Base-by-base conservation (phyloP, 1,139 yeast genomes). In the Candida albicans region DNA sequence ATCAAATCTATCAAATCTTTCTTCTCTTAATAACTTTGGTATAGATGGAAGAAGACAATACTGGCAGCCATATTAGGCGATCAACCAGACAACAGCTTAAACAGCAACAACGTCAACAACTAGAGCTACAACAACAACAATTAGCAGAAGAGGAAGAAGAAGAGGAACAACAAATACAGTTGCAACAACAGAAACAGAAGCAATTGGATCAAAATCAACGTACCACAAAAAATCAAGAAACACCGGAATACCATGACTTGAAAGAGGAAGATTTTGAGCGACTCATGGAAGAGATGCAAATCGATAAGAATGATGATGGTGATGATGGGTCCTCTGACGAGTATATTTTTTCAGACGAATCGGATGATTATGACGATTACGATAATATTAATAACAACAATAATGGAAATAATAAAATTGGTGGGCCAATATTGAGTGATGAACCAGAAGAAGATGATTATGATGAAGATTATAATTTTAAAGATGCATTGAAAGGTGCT, bases 401-500 rank as follows among this genome's bases (percentile, higher is more conserved):
- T 9, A 26, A 18, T 5, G 32, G 22, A 7, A 41, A 40, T 27
- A 43, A 41, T 27, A 42, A 33, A 8, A 27, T 9, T 13, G 47
- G 42, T n/a, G 40, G 22, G 3, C 5, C 22, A 18, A 18, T 18
- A 18, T 18, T 18, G 22, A 18, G 22, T 5, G 22, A 18, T 18
- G 22, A 18, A 5, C 5, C 40, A 8, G 47, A 35, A 13, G 49
- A 67, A 35, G 73, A 69, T 46, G 73, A 70, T 40, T 63, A 66
- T 33, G 73, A 73, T 47, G 81, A 74, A 27, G 72, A 68, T 35
- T 72, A 67, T 47, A 69, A 68, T 41, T 80, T 83, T 49, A 71
- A 77, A 64, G 82, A 83, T 55, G 85, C 85, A 1, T 68, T 85
- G 43, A 68, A 87, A 56, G 78, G 77, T 51, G 85, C 86, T 2